These are phyloP conservation scores for Candida piceae DNA, from an alignment of 805 yeast species.

Conservation along the genomic window DNA sequence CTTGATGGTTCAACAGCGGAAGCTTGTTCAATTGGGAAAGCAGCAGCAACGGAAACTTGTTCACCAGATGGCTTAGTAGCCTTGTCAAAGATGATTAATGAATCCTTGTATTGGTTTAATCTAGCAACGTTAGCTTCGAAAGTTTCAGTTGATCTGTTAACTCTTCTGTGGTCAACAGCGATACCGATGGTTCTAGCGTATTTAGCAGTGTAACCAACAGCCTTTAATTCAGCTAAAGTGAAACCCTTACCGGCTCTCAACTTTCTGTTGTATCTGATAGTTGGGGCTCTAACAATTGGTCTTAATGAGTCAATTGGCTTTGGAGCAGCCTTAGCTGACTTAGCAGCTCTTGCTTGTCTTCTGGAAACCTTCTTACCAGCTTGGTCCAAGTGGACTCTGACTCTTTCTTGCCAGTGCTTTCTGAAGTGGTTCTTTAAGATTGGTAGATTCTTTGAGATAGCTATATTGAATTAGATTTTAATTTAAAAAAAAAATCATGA, in stretches of 20 bases:
- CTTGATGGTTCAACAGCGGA: conserved; percentile 72
- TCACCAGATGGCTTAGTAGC: conserved; percentile 71
- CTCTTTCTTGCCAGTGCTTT: conserved; percentile 99
- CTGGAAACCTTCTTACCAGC: conserved; percentile 99
- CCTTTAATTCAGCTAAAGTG: conserved; percentile 96
- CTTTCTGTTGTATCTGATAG: conserved; percentile 98
- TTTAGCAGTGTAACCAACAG: conserved; percentile 89
- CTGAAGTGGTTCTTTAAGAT: conserved; percentile 99
- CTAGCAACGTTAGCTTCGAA: conserved; percentile 93
- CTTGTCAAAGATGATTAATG: conserved; percentile 94
- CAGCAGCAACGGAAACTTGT: conserved; percentile 68
- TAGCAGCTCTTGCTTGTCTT: conserved; percentile 89
- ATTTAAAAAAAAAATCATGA: no score
- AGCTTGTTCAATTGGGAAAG: conserved; percentile 90
- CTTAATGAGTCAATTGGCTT: conserved; percentile 94
- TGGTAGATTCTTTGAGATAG: conserved; percentile 98
- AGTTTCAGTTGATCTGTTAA: conserved; percentile 94
- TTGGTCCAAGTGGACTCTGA: conserved; percentile 99
- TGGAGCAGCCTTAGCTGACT: conserved; percentile 96
- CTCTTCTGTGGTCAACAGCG: conserved; percentile 99
- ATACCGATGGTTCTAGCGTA: conserved; percentile 98
- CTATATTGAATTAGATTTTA: no score
- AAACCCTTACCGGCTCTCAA: conserved; percentile 99
- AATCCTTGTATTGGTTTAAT: conserved; percentile 93
- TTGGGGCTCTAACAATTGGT: conserved; percentile 98